A percentile compares a stretch with the other conserved stretches of the same genome.
These are phyloP conservation scores for Speleostelium caveatum DNA, from an alignment of 78 protist species.

Conservation along the genomic window DNA sequence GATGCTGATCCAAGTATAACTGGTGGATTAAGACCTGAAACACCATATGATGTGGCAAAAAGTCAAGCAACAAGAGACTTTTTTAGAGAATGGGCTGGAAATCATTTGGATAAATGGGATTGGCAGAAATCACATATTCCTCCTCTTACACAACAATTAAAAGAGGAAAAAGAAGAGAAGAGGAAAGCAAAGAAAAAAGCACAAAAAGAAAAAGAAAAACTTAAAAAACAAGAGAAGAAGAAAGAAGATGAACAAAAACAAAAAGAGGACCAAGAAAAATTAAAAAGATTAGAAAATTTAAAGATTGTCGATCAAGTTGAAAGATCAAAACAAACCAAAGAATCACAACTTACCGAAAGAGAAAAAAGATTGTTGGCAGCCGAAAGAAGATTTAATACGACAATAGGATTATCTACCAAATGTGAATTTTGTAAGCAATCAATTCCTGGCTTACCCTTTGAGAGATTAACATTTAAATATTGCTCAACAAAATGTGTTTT, in stretches of 20 bases:
- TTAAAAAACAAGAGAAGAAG: conserved; percentile 6
- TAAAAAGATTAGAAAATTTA: background rate
- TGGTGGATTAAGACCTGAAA: background rate
- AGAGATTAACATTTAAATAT: conserved; percentile 30
- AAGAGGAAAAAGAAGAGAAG: conserved; percentile 56
- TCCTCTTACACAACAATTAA: conserved; percentile 53
- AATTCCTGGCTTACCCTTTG: conserved; percentile 37
- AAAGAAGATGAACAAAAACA: conserved; percentile 3
- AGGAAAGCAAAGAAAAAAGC: conserved; percentile 18
- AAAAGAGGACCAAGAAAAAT: conserved; percentile 11
- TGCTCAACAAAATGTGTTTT: conserved; percentile 33
- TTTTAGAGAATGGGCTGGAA: conserved; percentile 66
- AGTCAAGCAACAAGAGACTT: conserved; percentile 21
- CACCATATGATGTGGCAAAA: conserved; percentile 19
- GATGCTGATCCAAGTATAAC: conserved; percentile 53
- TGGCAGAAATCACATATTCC: conserved; percentile 32
- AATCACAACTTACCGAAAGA: conserved; percentile 23
- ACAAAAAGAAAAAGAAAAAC: conserved; percentile 60
- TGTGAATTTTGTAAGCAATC: background rate
- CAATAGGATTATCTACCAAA: background rate
- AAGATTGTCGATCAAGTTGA: conserved; percentile 8
- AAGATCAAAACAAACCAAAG: conserved; percentile 8
- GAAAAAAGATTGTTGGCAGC: conserved; percentile 52
- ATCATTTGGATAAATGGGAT: conserved; percentile 6
- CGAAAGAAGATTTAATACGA: background rate